Conservation (phyloP, 208 protist genomes). For the Endotrypanum monterogeii region DNA sequence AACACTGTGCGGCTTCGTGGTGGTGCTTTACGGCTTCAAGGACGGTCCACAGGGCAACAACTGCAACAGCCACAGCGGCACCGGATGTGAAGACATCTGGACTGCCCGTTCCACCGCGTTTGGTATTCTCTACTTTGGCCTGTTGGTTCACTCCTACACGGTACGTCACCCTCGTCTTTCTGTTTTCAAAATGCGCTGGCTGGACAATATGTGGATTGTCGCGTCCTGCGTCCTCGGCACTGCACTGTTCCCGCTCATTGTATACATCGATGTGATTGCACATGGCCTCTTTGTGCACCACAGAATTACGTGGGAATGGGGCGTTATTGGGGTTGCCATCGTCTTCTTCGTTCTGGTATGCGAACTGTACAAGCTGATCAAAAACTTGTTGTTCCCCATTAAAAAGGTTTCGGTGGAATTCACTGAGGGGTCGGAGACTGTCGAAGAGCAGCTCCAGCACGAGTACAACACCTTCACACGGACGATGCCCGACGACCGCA, state of each 20-base stretch:
- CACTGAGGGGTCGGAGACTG: constrained; percentile 38
- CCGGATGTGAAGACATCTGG: constrained; percentile 71
- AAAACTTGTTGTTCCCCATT: constrained; percentile 84
- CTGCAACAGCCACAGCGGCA: constrained; percentile 59
- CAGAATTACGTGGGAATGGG: constrained; percentile 90
- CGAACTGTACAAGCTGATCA: constrained; percentile 86
- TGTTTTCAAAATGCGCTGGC: constrained; percentile 83
- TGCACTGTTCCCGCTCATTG: constrained; percentile 71
- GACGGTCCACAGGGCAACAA: constrained; percentile 52
- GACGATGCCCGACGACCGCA: constrained; percentile 46
- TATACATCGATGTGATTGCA: constrained; percentile 77
- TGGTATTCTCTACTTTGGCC: constrained; percentile 81
- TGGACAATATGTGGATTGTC: constrained; percentile 87
- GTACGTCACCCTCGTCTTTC: constrained; percentile 78
- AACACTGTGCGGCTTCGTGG: constrained; percentile 65
- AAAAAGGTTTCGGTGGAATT: constrained; percentile 27
- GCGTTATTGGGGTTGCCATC: constrained; percentile 51
- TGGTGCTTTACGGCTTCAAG: constrained; percentile 70
- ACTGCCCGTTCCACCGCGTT: constrained; percentile 81
- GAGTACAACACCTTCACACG: constrained; percentile 77
- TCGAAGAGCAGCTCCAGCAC: constrained; percentile 45
- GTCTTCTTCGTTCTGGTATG: constrained; percentile 57
- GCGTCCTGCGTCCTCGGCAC: constrained; percentile 54
- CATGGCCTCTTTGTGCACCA: constrained; percentile 75
- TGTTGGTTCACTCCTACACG: constrained; percentile 92